Evolutionary conservation across 78 protist genomes (phyloP).

Genomic region (Dictyostelium capitatum): DNA sequence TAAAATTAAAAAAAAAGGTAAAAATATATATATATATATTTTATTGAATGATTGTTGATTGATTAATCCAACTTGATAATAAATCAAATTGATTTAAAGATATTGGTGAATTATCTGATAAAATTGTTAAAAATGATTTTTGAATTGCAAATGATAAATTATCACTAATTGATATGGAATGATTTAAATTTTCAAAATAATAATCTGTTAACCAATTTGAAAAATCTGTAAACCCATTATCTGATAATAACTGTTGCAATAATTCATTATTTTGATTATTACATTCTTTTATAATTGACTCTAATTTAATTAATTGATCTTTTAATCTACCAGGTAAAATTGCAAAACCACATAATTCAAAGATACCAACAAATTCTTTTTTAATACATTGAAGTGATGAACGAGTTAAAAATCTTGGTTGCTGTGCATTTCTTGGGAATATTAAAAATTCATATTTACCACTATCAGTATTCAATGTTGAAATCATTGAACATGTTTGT

Average conservation of each 20-base stretch:
- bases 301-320: conserved; percentile 29
- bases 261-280: not conserved
- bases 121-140: conserved; percentile 19
- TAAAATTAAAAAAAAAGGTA: too few relatives aligned
- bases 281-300: not conserved
- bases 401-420: conserved; percentile 35
- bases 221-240: not conserved
- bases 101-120: conserved; percentile 52
- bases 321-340: conserved; percentile 59
- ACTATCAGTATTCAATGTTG: not conserved
- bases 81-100: not conserved
- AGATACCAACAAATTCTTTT: conserved; percentile 74
- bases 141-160: not conserved
- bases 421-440: conserved; percentile 61
- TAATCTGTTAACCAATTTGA: conserved; percentile 33
- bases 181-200: not conserved
- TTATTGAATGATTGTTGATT: not conserved
- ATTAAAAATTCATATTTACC: conserved; percentile 16
- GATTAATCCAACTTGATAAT: conserved; percentile 8
- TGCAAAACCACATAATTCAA: conserved; percentile 55
- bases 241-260: not conserved
- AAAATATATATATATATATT: too few relatives aligned
- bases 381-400: conserved; percentile 47
- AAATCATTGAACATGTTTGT: conserved; percentile 47
- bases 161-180: not conserved